Evolutionary conservation across 2,329 filamentous ascomycete genomes (phyloP), one percentile per base, ranked within the genome.

Genomic region (Ceratocystis harringtonii): DNA sequence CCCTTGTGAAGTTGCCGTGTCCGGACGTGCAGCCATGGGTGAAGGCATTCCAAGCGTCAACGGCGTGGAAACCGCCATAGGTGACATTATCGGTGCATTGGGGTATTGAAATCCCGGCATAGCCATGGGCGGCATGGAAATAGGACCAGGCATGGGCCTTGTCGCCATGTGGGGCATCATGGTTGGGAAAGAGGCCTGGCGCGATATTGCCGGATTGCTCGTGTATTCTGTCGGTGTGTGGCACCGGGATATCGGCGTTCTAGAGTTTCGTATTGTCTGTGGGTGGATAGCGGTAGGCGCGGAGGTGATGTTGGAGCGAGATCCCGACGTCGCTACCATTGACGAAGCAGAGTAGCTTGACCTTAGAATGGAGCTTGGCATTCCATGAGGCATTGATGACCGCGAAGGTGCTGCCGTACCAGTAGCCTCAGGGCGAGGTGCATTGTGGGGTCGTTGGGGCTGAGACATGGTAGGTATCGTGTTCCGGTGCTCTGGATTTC

Each of bases 401-500:
- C 55, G 55, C 28, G 55, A 58, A 36, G 55, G 55, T 12, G 7
- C 6, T n/a, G 55, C 55, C 2, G 12, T 30, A 8, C 28, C 15
- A n/a, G 8, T 58, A 36, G 55, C 7, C 55, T 58, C 30, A 7
- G 55, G 28, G 19, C 15, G 28, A n/a, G 55, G 30, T 15, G 28
- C 55, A 36, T 25, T 32, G 17, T n/a, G 55, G 8, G 55, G 17
- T 8, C n/a, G 15, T n/a, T 36, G 55, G 22, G 55, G 12, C 28
- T 58, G 19, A n/a, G 55, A 30, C 55, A 58, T 58, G 28, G 55
- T 8, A 8, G 55, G 55, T 12, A 58, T 58, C 6, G 55, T 58
- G 55, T 58, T 58, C 3, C 55, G 55, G 32, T 58, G 55, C 17
- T 58, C 55, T 36, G 55, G 28, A 58, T 58, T 58, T n/a, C 55